Evolutionary conservation across 2,329 filamentous ascomycete species (phyloP).

Genomic region (Phaeomoniella chlamydospora): DNA sequence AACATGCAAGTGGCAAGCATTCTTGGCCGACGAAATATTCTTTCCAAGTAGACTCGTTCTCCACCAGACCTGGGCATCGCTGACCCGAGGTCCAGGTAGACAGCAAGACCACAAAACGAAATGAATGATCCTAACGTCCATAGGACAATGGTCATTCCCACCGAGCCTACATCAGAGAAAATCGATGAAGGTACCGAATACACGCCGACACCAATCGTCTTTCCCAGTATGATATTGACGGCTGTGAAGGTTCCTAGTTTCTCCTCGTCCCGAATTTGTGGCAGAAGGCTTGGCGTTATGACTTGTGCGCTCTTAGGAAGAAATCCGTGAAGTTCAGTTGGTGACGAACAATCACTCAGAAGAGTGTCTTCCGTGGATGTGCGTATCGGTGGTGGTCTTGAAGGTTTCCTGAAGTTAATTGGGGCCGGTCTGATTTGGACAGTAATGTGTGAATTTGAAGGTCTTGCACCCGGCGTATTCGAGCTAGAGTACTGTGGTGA

Average conservation of each 20-base stretch:
- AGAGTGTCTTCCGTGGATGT: background rate
- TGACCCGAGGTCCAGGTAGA: conserved; percentile 32
- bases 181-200: conserved; percentile 45
- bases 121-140: conserved; percentile 38
- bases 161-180: conserved; percentile 38
- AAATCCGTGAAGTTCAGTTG: conserved; percentile 2
- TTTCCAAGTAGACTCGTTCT: conserved; percentile 40
- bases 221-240: conserved; percentile 21
- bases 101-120: conserved; percentile 29
- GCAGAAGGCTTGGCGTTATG: conserved; percentile 5
- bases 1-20: conserved; percentile 40
- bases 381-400: background rate
- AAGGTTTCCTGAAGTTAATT: background rate
- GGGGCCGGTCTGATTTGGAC: too few species aligned
- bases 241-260: conserved; percentile 1
- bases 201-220: conserved; percentile 26
- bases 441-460: background rate
- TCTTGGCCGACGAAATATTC: conserved; percentile 34
- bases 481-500: too few species aligned
- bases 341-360: background rate
- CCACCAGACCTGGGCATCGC: conserved; percentile 32
- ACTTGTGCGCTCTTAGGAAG: conserved; percentile 5
- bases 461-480: too few species aligned
- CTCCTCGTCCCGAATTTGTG: conserved; percentile 1
- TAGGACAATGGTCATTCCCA: conserved; percentile 37